phyloP scores from a whole-genome alignment of 2,329 filamentous ascomycete species.

The Pestalotiopsis sp. region DNA sequence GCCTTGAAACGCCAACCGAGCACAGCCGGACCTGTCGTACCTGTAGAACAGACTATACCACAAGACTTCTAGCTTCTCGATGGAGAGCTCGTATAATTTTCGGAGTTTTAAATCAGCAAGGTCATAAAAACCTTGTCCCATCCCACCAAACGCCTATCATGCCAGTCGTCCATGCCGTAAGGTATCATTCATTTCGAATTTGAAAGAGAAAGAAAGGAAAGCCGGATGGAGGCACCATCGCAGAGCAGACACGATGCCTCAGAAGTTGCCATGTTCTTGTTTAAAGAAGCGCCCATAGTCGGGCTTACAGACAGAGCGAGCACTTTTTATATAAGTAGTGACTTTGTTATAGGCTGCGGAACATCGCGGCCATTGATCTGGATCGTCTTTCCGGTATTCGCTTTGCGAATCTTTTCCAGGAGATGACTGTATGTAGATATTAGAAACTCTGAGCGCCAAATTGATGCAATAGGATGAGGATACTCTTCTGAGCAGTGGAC shows the following conservation, averaged over 20 bases:
- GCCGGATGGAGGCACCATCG: neutral
- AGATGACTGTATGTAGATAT: slow-evolving; percentile 13
- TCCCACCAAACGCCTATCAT: neutral
- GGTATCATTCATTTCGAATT: slow-evolving; percentile 4
- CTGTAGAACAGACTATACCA: neutral
- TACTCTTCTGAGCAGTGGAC: slow-evolving; percentile 18
- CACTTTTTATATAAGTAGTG: slow-evolving; percentile 12
- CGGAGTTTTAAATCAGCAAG: too few species aligned
- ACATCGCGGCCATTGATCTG: slow-evolving; percentile 11
- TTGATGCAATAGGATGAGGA: slow-evolving; percentile 14
- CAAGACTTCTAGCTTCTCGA: too few species aligned
- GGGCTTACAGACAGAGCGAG: too few species aligned
- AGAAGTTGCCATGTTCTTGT: too few species aligned
- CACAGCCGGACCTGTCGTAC: neutral
- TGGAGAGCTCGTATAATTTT: neutral
- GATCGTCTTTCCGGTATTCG: neutral
- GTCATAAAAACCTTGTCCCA: neutral
- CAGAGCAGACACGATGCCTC: too few species aligned
- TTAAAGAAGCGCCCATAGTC: too few species aligned
- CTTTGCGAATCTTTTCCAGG: slow-evolving; percentile 16
- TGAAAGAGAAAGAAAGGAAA: neutral
- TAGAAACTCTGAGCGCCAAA: slow-evolving; percentile 14
- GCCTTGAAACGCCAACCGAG: neutral
- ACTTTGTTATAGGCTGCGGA: slow-evolving; percentile 15
- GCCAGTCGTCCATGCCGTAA: slow-evolving; percentile 2